Conservation (phyloP, 805 yeast genomes). For the Myxozyma lipomycoides region DNA sequence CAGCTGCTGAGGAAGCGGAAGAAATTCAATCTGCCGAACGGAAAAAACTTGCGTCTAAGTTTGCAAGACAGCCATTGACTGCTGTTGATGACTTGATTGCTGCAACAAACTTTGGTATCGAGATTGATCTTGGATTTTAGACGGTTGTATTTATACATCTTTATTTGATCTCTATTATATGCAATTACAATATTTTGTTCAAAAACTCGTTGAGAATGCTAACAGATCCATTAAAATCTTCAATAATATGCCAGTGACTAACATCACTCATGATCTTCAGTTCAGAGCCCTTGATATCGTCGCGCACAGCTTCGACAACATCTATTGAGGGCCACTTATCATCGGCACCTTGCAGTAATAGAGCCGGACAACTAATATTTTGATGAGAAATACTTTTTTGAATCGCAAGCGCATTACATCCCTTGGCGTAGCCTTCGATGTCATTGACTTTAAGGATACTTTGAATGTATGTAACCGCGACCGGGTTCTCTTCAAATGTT, state of each 20-base stretch:
- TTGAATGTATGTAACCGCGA: conserved; percentile 12
- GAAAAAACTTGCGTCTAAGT: conserved; percentile 37
- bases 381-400: conserved; percentile 5
- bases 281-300: conserved; percentile 2
- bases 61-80: conserved; percentile 22
- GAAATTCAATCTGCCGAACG: conserved; percentile 44
- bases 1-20: conserved; percentile 45
- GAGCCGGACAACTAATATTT: neutral
- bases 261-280: neutral
- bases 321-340: conserved; percentile 17
- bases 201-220: neutral
- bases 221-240: conserved; percentile 3
- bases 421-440: conserved; percentile 17
- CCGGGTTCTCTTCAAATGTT: conserved; percentile 6
- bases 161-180: neutral
- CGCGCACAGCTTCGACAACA: conserved; percentile 4
- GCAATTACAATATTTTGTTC: neutral
- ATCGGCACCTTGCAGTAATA: conserved; percentile 10
- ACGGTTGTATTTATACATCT: neutral
- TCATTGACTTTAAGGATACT: conserved; percentile 14
- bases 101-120: conserved; percentile 37
- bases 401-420: conserved; percentile 7
- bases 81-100: conserved; percentile 41
- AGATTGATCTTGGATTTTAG: conserved; percentile 32
- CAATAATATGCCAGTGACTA: neutral